phyloP scores from a whole-genome alignment of 1,284 basidiomycete genomes.

The Leccinum fuscescens region DNA sequence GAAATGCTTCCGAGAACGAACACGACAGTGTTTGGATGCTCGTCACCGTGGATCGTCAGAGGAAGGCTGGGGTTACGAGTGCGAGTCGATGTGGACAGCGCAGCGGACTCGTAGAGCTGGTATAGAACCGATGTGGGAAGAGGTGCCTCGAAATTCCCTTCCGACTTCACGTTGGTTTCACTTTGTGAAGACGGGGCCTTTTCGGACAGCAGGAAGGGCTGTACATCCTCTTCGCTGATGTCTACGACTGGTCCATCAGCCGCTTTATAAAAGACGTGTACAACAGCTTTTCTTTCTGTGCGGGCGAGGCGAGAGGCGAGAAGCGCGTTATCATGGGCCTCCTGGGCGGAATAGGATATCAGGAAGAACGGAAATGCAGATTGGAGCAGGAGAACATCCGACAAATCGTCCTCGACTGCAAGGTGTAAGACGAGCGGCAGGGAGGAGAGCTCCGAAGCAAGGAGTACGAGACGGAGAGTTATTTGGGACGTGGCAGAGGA shows the following conservation, averaged over 20 bases:
- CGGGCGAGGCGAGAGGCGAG: conserved; percentile 69
- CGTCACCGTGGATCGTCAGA: conserved; percentile 42
- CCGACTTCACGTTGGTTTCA: conserved; percentile 12
- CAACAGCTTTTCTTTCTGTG: conserved; percentile 59
- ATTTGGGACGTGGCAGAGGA: conserved; percentile 35
- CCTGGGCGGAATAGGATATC: conserved; percentile 60
- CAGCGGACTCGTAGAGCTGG: conserved; percentile 62
- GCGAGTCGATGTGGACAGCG: conserved; percentile 59
- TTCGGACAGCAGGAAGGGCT: conserved; percentile 54
- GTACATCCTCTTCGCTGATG: conserved; percentile 55
- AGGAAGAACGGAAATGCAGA: conserved; percentile 60
- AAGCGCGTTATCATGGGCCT: conserved; percentile 72
- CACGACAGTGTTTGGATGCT: conserved; percentile 63
- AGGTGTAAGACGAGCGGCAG: conserved; percentile 54
- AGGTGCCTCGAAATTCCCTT: conserved; percentile 19
- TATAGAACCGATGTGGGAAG: conserved; percentile 35
- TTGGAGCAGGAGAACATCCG: conserved; percentile 56
- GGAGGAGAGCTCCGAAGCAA: conserved; percentile 44
- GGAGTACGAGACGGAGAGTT: conserved; percentile 43
- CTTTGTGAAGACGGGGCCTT: conserved; percentile 25
- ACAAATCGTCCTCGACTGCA: conserved; percentile 49
- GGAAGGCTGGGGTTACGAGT: conserved; percentile 63
- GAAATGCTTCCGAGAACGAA: conserved; percentile 67
- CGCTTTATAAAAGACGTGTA: conserved; percentile 74
- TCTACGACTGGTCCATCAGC: conserved; percentile 43